These are phyloP conservation scores for Lophiostoma macrostomum DNA, from an alignment of 495 filamentous ascomycete species.

Conservation along the genomic window DNA sequence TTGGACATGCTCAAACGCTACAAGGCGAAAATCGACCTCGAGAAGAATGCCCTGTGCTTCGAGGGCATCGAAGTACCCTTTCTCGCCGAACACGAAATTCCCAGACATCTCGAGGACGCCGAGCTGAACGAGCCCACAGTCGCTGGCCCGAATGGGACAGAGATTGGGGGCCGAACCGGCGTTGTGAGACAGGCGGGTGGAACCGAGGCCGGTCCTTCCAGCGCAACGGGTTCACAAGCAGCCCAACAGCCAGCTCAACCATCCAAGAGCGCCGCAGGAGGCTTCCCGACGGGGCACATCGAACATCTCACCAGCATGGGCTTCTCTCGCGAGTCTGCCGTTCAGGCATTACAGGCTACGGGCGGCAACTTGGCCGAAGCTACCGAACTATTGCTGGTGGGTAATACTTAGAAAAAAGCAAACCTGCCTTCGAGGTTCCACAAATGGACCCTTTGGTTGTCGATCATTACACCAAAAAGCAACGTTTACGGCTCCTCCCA, in stretches of 20 bases:
- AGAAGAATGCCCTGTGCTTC: constrained; percentile 74
- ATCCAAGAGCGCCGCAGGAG: background rate
- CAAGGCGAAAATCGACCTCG: constrained; percentile 87
- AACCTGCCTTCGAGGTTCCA: constrained; percentile 2
- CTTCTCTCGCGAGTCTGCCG: constrained; percentile 68
- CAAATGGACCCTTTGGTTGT: constrained; percentile 3
- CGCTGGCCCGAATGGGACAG: constrained; percentile 77
- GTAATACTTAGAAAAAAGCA: background rate
- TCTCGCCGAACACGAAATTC: constrained; percentile 88
- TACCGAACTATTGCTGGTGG: constrained; percentile 67
- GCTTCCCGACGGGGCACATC: constrained; percentile 58
- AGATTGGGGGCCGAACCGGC: constrained; percentile 80
- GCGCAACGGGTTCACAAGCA: constrained; percentile 27
- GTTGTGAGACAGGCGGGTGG: constrained; percentile 62
- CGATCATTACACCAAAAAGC: background rate
- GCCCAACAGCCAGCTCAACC: constrained; percentile 19
- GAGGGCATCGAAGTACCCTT: constrained; percentile 82
- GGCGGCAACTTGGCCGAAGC: constrained; percentile 80
- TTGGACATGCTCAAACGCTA: constrained; percentile 95
- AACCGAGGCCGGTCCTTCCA: constrained; percentile 44
- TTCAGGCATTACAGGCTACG: constrained; percentile 71
- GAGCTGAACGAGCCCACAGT: constrained; percentile 79
- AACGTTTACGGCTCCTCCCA: constrained; percentile 1
- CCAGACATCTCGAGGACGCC: constrained; percentile 70
- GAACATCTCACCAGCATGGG: constrained; percentile 74